These are phyloP conservation scores for Cadophora sp. DNA, from an alignment of 2,329 filamentous ascomycete species.

Conservation along the genomic window DNA sequence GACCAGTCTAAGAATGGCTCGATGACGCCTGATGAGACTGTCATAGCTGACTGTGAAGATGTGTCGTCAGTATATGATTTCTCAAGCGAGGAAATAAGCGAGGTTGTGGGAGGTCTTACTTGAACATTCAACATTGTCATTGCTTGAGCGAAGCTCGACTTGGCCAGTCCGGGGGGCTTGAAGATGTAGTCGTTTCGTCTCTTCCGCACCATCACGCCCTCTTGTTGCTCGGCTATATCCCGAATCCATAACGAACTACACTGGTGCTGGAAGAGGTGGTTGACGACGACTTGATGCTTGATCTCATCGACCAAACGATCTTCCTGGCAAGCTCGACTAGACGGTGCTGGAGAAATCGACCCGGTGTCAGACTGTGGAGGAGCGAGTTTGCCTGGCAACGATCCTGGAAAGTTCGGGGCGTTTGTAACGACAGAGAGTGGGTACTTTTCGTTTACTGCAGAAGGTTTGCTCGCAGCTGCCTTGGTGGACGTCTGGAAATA, in stretches of 20 bases:
- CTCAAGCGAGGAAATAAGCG: background rate
- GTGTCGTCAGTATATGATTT: conserved; percentile 31
- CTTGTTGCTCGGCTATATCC: conserved; percentile 14
- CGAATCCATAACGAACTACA: conserved; percentile 28
- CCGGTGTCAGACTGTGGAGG: conserved; percentile 11
- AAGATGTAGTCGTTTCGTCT: conserved; percentile 23
- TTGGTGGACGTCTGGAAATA: conserved; percentile 23
- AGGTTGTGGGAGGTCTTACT: conserved; percentile 18
- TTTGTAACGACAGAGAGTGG: conserved; percentile 11
- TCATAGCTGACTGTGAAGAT: conserved; percentile 71
- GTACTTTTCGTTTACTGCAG: conserved; percentile 18
- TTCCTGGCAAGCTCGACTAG: conserved; percentile 23
- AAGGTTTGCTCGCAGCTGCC: background rate
- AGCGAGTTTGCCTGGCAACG: conserved; percentile 13
- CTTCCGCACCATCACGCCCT: conserved; percentile 25
- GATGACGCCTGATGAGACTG: conserved; percentile 79
- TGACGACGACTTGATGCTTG: conserved; percentile 28
- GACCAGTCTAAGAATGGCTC: conserved; percentile 78
- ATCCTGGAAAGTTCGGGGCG: conserved; percentile 19
- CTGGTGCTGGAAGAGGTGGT: conserved; percentile 27
- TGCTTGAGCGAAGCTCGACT: conserved; percentile 21
- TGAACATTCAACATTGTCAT: conserved; percentile 26
- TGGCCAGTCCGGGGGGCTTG: conserved; percentile 21
- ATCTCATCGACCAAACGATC: conserved; percentile 26
- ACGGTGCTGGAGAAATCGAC: conserved; percentile 15